Conservation (phyloP, 305 asterid genomes). For the Withania somnifera region DNA sequence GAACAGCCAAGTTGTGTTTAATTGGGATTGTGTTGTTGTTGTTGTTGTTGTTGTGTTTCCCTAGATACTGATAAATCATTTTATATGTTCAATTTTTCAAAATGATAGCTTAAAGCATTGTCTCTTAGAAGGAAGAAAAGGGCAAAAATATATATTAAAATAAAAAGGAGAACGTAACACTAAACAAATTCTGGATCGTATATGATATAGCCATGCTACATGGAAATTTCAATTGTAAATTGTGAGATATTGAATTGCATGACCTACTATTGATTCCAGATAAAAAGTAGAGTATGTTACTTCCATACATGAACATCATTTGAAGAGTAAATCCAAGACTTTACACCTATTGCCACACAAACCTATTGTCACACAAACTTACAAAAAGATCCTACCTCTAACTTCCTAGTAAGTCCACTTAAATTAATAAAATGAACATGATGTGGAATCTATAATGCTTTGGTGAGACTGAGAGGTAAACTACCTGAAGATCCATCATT, state of each 20-base stretch:
- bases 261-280: not conserved
- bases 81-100: not conserved
- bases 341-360: not conserved
- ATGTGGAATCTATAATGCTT: not conserved
- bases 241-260: not conserved
- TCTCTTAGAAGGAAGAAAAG: not conserved
- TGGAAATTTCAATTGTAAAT: not conserved
- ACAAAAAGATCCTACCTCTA: not conserved
- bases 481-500: conserved; percentile 97
- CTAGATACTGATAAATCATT: not conserved
- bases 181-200: not conserved
- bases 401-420: not conserved
- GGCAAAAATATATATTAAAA: not conserved
- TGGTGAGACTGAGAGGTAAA: not conserved
- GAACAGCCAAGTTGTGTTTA: not conserved
- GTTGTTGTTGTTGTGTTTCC: no score
- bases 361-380: not conserved
- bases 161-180: not conserved
- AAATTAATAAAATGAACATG: not conserved
- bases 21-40: not conserved
- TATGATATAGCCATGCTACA: not conserved
- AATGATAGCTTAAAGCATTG: not conserved
- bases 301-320: not conserved
- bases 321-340: not conserved
- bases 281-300: not conserved